Base-by-base conservation (phyloP, 2,329 filamentous ascomycete species). In the Diplodia seriata region DNA sequence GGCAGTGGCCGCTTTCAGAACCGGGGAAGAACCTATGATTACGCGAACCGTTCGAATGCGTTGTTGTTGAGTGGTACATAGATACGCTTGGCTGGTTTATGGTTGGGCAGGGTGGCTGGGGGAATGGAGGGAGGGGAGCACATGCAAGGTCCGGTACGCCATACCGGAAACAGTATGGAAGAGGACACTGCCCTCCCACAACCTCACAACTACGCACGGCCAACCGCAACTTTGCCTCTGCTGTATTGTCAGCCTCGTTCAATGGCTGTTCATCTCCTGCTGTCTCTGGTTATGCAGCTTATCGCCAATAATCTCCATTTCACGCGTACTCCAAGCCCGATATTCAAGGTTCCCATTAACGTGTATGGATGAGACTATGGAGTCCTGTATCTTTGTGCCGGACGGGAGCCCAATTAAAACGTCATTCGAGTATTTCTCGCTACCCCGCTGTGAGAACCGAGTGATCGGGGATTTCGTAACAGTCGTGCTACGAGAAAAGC, bases 111-210 rank as follows among this genome's bases (percentile, higher is more conserved):
- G 47, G 43, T 11, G 59, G 43, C n/a, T 33, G 59, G 29, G n/a
- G 50, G 59, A 63, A 63, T 63, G 59, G 59, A 63, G 47, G 40
- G 57, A 47, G 29, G 11, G 38, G 11, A 29, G 33, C 15, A 38
- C 49, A 63, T 63, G 59, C 47, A 63, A 63, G 59, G 59, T 8
- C 31, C 8, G 15, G 7, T 36, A 18, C 43, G 31, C 47, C 51
- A 38, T 31, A 6, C 57, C 43, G 9, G 47, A 63, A 15, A 29
- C 14, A 29, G 59, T 12, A 49, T 29, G 23, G 26, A 12, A 5
- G 8, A 0, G 15, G 6, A n/a, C 15, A 36, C 23, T 26, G 23
- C 18, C 29, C 23, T 38, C 36, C n/a, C 29, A 15, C 59, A 20
- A 63, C 59, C 3, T 63, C 59, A 51, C 47, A 26, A 26, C 23